Evolutionary conservation across 1,139 yeast species (phyloP).

Genomic region (Blastobotrys indianensis): DNA sequence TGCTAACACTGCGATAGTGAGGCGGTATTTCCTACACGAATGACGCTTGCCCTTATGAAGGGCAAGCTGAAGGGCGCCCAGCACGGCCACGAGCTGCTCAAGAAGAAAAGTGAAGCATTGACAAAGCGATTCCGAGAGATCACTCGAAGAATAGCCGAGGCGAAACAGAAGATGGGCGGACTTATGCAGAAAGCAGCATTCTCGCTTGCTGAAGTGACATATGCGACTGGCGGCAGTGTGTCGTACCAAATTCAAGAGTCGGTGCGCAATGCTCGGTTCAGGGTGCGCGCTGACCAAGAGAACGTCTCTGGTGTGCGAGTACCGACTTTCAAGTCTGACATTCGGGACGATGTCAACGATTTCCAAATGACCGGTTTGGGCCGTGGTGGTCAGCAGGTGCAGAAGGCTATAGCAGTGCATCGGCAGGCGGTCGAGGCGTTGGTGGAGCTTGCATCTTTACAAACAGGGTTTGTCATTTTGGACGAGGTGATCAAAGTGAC

Average conservation of each 20-base stretch:
- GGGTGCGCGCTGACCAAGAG: slow-evolving; percentile 87
- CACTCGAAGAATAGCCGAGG: slow-evolving; percentile 88
- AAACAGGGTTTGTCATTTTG: slow-evolving; percentile 88
- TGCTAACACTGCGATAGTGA: slow-evolving; percentile 27
- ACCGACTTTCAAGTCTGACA: slow-evolving; percentile 84
- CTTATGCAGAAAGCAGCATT: slow-evolving; percentile 98
- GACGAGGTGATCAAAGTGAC: slow-evolving; percentile 98
- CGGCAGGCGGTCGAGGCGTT: slow-evolving; percentile 93
- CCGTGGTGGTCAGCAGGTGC: slow-evolving; percentile 98
- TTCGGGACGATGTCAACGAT: slow-evolving; percentile 81
- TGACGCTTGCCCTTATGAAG: slow-evolving; percentile 95
- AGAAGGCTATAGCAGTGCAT: slow-evolving; percentile 86
- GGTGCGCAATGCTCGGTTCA: slow-evolving; percentile 80
- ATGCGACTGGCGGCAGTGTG: slow-evolving; percentile 94
- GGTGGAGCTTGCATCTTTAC: slow-evolving; percentile 87
- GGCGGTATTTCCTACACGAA: slow-evolving; percentile 84
- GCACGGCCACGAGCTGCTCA: slow-evolving; percentile 88
- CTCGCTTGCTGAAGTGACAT: slow-evolving; percentile 92
- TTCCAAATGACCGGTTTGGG: slow-evolving; percentile 96
- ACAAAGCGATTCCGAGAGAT: slow-evolving; percentile 95
- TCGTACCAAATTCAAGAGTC: slow-evolving; percentile 94
- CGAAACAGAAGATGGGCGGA: slow-evolving; percentile 95
- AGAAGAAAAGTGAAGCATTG: slow-evolving; percentile 94
- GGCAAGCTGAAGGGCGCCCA: slow-evolving; percentile 94
- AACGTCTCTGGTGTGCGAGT: slow-evolving; percentile 93